Percentiles rank a stretch among this genome's conserved stretches.
These are phyloP conservation scores for Beauveria bassiana DNA, from an alignment of 2,329 filamentous ascomycete species.

Conservation along the genomic window DNA sequence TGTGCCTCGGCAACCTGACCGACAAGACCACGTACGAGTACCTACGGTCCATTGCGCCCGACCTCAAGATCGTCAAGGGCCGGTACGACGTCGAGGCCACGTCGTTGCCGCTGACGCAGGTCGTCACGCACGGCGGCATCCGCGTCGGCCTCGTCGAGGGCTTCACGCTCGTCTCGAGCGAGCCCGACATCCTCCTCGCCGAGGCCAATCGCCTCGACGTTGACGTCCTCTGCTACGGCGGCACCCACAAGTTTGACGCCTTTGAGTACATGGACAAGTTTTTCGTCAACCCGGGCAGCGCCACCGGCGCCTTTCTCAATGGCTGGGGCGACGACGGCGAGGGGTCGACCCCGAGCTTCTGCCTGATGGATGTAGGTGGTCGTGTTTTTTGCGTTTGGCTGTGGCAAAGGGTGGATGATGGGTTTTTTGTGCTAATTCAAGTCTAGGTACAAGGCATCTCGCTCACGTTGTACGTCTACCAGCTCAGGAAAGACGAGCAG, in stretches of 20 bases:
- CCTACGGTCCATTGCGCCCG: slow-evolving; percentile 65
- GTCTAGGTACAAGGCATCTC: slow-evolving; percentile 88
- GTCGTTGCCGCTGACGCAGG: slow-evolving; percentile 56
- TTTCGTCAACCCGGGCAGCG: slow-evolving; percentile 62
- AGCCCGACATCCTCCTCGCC: slow-evolving; percentile 58
- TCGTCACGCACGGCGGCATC: slow-evolving; percentile 57
- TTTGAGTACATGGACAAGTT: slow-evolving; percentile 71
- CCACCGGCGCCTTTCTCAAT: slow-evolving; percentile 54
- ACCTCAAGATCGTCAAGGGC: slow-evolving; percentile 63
- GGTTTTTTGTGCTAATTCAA: slow-evolving; percentile 17
- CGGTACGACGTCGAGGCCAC: slow-evolving; percentile 60
- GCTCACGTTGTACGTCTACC: slow-evolving; percentile 90
- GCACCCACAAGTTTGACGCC: slow-evolving; percentile 61
- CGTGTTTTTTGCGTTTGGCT: neutral
- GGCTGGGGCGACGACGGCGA: slow-evolving; percentile 53
- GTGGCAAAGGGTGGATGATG: neutral
- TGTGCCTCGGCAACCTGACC: slow-evolving; percentile 74
- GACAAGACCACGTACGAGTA: slow-evolving; percentile 76
- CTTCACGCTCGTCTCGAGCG: slow-evolving; percentile 59
- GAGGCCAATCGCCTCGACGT: slow-evolving; percentile 63
- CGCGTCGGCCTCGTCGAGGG: slow-evolving; percentile 62
- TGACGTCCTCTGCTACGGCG: slow-evolving; percentile 62
- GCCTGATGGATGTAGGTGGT: slow-evolving; percentile 86
- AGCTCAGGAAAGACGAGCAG: slow-evolving; percentile 68
- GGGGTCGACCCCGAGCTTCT: slow-evolving; percentile 83